These are phyloP conservation scores for Teratosphaeria destructans DNA, from an alignment of 2,329 filamentous ascomycete genomes.

Conservation along the genomic window DNA sequence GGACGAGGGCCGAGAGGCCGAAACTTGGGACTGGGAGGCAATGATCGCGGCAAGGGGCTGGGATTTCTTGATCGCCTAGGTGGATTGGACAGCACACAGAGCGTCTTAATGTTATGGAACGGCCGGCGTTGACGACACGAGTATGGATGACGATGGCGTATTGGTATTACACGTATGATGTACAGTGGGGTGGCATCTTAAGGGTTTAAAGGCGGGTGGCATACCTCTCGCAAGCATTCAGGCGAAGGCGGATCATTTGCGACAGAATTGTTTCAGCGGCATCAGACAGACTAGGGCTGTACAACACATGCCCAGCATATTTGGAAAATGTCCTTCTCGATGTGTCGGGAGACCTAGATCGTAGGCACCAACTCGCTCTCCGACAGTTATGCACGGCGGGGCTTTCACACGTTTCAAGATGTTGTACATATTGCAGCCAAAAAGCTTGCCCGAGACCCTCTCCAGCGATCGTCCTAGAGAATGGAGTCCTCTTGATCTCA, in stretches of 20 bases:
- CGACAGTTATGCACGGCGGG: no score
- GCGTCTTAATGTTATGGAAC: background rate
- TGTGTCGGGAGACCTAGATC: no score
- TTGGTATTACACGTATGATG: background rate
- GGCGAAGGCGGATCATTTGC: background rate
- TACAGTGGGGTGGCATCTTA: background rate
- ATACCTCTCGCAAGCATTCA: background rate
- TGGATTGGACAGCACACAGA: background rate
- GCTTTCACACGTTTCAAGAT: background rate
- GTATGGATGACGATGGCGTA: background rate
- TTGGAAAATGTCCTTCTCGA: no score
- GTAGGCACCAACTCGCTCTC: no score
- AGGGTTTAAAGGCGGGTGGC: background rate
- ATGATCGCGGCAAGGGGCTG: conserved; percentile 49
- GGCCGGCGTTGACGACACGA: background rate
- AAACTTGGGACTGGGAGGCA: conserved; percentile 55
- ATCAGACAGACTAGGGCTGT: no score
- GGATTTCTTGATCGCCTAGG: conserved; percentile 48
- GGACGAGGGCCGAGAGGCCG: conserved; percentile 43
- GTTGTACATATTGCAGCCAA: no score
- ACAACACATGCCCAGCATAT: no score
- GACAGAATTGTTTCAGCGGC: background rate
- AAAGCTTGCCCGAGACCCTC: no score
- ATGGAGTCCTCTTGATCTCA: background rate
- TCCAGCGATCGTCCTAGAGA: background rate